Evolutionary conservation across 805 yeast genomes (phyloP).

Genomic region (Priceomyces castillae): DNA sequence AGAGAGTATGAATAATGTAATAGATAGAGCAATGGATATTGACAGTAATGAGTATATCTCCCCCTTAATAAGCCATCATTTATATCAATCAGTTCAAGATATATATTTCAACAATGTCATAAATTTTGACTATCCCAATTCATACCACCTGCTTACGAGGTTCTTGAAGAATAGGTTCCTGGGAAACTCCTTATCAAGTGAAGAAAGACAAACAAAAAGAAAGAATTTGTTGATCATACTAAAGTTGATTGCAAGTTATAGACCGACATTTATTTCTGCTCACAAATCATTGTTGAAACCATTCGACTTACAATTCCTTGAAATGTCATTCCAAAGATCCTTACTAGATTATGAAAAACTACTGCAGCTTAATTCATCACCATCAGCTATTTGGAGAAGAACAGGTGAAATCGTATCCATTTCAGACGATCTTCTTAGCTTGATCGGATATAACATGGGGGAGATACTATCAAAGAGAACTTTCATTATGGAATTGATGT

Average conservation of each 20-base stretch:
- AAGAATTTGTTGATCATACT: constrained; percentile 42
- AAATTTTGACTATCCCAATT: constrained; percentile 60
- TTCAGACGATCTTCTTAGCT: constrained; percentile 67
- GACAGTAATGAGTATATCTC: constrained; percentile 44
- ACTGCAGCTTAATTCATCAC: constrained; percentile 59
- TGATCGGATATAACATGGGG: constrained; percentile 61
- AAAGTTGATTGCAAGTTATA: constrained; percentile 59
- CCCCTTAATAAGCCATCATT: constrained; percentile 55
- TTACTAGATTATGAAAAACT: constrained; percentile 45
- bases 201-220: constrained; percentile 30
- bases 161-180: constrained; percentile 54
- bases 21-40: constrained; percentile 3
- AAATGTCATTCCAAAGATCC: constrained; percentile 45
- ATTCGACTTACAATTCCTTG: constrained; percentile 58
- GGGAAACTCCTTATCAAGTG: constrained; percentile 43
- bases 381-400: constrained; percentile 81
- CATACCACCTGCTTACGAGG: constrained; percentile 57
- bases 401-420: constrained; percentile 83
- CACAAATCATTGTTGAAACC: constrained; percentile 67
- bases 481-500: constrained; percentile 76
- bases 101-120: constrained; percentile 45
- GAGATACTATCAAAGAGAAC: constrained; percentile 57
- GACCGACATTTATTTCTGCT: constrained; percentile 77
- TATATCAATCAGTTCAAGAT: constrained; percentile 51
- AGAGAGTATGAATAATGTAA: constrained; percentile 8